A percentile compares a stretch with the other conserved stretches of the same genome.
phyloP scores from a whole-genome alignment of 2,329 filamentous ascomycete species.

The Neofusicoccum kwambonambiense region DNA sequence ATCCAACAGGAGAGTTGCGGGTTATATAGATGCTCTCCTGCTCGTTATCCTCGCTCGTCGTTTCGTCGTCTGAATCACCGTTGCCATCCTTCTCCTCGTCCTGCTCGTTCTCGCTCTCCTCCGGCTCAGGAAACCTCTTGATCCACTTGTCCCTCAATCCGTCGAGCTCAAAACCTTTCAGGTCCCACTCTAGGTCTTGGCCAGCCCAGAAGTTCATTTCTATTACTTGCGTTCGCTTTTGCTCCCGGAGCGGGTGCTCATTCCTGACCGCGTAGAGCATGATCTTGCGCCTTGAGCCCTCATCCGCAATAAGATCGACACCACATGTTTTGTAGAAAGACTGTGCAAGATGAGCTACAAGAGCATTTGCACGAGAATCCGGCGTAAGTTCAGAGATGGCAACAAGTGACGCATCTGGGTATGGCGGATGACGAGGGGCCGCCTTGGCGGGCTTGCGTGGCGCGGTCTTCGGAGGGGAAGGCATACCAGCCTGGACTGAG shows the following conservation, averaged over 20 bases:
- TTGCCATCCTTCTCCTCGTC: neutral
- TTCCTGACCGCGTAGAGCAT: neutral
- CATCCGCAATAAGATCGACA: neutral
- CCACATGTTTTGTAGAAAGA: neutral
- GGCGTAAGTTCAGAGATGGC: neutral
- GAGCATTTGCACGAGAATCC: neutral
- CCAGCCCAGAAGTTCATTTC: neutral
- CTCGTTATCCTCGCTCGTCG: too few relatives aligned
- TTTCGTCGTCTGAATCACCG: too few relatives aligned
- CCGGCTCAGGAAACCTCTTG: neutral
- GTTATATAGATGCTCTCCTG: too few relatives aligned
- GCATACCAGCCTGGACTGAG: neutral
- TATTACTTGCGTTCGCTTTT: rapidly evolving
- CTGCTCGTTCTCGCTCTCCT: neutral
- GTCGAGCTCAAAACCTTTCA: neutral
- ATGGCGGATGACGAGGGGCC: neutral
- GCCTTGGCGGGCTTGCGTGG: neutral
- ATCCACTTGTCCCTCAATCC: neutral
- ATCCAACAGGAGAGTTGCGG: too few relatives aligned
- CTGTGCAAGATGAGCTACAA: neutral
- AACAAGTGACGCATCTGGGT: neutral
- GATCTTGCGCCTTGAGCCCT: neutral
- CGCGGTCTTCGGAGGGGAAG: neutral
- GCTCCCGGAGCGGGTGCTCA: neutral
- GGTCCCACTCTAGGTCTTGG: neutral